Base-by-base conservation (phyloP, 306 rosid species). In the Cucumis cinereus region DNA sequence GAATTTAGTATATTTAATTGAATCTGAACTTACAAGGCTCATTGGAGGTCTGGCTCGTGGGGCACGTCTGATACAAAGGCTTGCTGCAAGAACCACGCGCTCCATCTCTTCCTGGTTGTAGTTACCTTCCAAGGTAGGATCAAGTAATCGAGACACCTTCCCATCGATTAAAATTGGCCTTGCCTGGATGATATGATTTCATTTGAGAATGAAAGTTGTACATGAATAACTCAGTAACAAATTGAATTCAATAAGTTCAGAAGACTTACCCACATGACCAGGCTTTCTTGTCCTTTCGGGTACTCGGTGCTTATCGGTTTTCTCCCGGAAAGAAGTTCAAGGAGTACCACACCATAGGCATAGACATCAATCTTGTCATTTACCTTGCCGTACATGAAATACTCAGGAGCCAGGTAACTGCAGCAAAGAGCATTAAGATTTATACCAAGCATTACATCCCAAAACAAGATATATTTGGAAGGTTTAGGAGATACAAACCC, bases 391-490 rank as follows among this genome's bases (percentile, higher is more conserved):
- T 92, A 92, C 97, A 92, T 92, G 80, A 92, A 94, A 86, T 94
- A 94, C 67, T 94, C 99, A 38, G 99, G 99, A 79, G 99, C 99
- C 88, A 94, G 73, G 80, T 94, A 94, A 77, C 99, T 94, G 89
- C 83, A 88, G 55, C 55, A 82, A 82, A 23, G 38, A 61, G 68
- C 67, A 64, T 4, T 11, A 17, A 28, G 15, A 50, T 28, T 49
- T 47, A 24, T 13, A 49, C 16, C n/a, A 5, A 47, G 50, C 17
- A 72, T 15, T 24, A 23, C 4, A 69, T 45, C 1, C 7, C 9
- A 24, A 49, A 45, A 11, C 75, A 40, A 70, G 10, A 23, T 38
- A 49, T 49, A 15, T 12, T 11, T 4, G 7, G 14, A 47, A 24
- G 41, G 22, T 17, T 77, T 69, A 61, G 79, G 79, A 77, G 77